phyloP scores from a whole-genome alignment of 139 green algal genomes.

The Micromonas commoda region DNA sequence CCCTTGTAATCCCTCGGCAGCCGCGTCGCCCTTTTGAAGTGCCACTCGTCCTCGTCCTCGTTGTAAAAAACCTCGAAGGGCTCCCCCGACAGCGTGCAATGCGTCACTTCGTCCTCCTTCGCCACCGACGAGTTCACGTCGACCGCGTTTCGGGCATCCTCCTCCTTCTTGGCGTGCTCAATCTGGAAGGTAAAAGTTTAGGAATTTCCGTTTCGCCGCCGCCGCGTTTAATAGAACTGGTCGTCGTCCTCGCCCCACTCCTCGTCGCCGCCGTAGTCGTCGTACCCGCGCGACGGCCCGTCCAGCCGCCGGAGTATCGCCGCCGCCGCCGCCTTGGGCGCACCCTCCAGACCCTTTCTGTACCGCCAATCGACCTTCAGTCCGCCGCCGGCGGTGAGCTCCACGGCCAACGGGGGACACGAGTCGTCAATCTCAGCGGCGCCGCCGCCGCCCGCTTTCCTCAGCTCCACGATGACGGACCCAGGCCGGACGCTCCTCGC shows the following conservation, averaged over 20 bases:
- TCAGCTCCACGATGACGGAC: neutral
- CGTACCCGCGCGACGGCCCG: neutral
- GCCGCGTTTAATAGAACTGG: no score
- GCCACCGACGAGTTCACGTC: conserved; percentile 2
- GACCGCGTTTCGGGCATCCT: neutral
- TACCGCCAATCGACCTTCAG: conserved; percentile 2
- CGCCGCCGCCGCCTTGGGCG: neutral
- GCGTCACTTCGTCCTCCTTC: neutral
- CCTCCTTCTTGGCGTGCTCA: neutral
- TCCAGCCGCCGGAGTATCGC: neutral
- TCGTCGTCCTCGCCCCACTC: neutral
- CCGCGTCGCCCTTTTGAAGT: conserved; percentile 3
- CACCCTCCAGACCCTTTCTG: neutral
- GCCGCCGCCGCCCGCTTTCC: neutral
- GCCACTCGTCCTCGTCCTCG: conserved; percentile 27
- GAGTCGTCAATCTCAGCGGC: no score
- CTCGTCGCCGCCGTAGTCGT: neutral
- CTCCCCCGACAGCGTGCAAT: conserved; percentile 27
- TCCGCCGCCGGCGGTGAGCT: neutral
- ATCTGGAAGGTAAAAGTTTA: no score
- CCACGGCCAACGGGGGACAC: neutral
- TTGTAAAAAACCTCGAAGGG: conserved; percentile 29
- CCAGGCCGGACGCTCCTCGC: neutral
- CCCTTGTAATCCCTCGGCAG: neutral
- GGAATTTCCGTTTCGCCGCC: no score